These are phyloP conservation scores for Blepharisma undulans DNA, from an alignment of 169 alveolate species.

Conservation along the genomic window DNA sequence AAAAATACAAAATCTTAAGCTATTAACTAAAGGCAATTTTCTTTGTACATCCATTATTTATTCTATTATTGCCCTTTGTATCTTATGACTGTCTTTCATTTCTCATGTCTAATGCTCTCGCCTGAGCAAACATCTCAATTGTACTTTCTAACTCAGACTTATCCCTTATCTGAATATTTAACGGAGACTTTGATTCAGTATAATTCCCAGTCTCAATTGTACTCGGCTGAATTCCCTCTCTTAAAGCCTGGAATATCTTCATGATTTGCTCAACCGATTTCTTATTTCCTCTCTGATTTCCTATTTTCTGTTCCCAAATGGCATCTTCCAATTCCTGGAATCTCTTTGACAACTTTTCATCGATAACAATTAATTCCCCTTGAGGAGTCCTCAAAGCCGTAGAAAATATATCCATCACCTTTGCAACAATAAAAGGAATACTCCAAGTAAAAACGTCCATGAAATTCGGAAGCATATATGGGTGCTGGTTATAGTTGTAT, in stretches of 20 bases:
- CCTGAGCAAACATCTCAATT: background rate
- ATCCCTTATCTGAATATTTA: background rate
- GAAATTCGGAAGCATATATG: constrained; percentile 93
- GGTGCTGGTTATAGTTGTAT: constrained; percentile 90
- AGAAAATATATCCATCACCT: constrained; percentile 60
- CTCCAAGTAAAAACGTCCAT: constrained; percentile 97
- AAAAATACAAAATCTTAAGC: background rate
- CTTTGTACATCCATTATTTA: background rate
- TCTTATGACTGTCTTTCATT: background rate
- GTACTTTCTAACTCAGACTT: background rate
- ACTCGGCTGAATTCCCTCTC: background rate
- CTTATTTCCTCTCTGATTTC: background rate
- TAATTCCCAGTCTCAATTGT: background rate
- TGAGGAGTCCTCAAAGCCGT: background rate
- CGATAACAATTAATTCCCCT: background rate
- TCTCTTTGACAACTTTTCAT: background rate
- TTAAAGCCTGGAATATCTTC: background rate
- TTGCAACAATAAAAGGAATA: constrained; percentile 96
- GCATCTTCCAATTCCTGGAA: background rate
- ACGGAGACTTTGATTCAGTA: background rate
- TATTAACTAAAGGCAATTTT: background rate
- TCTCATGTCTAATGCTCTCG: background rate
- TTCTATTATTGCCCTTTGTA: background rate
- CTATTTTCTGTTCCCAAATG: background rate
- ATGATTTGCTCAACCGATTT: background rate